Evolutionary conservation across 1,139 yeast species (phyloP).

Genomic region (Schwanniomyces etchellsii): DNA sequence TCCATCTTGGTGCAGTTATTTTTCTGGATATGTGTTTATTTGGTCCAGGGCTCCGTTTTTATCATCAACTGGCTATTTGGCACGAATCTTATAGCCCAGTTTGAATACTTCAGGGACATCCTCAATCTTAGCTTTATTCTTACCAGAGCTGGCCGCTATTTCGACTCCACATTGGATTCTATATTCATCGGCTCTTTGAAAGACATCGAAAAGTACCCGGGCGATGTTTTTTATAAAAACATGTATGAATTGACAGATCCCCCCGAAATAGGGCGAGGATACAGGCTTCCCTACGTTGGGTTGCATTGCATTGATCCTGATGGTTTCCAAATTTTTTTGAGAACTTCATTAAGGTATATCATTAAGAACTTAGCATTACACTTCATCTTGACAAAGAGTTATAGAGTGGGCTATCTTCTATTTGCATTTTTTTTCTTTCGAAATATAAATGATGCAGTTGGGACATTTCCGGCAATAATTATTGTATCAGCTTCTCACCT

Average conservation of each 20-base stretch:
- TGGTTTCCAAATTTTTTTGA: neutral
- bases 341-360: neutral
- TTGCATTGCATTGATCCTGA: neutral
- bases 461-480: conserved; percentile 37
- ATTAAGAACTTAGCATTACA: neutral
- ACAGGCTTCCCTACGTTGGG: neutral
- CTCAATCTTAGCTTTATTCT: conserved; percentile 40
- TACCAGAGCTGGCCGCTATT: conserved; percentile 31
- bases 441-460: conserved; percentile 40
- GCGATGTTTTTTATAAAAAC: conserved; percentile 11
- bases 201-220: conserved; percentile 27
- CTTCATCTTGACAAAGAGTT: neutral
- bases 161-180: conserved; percentile 32
- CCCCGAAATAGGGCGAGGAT: neutral
- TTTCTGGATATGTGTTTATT: conserved; percentile 27
- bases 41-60: conserved; percentile 9
- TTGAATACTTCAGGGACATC: conserved; percentile 15
- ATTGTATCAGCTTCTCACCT: conserved; percentile 28
- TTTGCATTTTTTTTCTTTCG: conserved; percentile 17
- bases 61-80: conserved; percentile 8
- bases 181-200: conserved; percentile 34
- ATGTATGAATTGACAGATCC: conserved; percentile 9
- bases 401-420: neutral
- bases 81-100: conserved; percentile 1
- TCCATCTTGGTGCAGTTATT: conserved; percentile 33